Evolutionary conservation across 179 eudicot genomes (phyloP), one percentile per base, ranked within the genome.

Genomic region (Nepenthes alata): DNA sequence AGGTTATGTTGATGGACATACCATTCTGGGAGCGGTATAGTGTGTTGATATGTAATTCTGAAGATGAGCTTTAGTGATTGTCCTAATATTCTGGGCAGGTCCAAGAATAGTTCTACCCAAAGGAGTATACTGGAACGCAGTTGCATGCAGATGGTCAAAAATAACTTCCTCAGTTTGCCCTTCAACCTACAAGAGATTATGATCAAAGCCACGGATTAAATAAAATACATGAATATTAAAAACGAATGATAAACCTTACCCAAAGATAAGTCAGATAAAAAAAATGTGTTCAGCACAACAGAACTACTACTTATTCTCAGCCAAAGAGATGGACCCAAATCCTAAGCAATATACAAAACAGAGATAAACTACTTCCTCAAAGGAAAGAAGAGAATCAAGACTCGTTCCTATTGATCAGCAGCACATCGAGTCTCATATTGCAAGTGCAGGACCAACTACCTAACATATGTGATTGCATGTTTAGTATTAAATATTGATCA

Each of bases 111-210:
- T 75, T 65, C 80, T 67, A 16, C 80, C 83, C 52, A 79, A 55
- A 11, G 80, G 78, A 38, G 83, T 70, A 61, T 79, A 70, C 47
- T 79, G 80, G 61, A 75, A 76, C 14, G 83, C 83, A 37, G 83
- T 79, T 10, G 83, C 83, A 56, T 79, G 83, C 73, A 79, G 67
- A 62, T 79, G 83, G 65, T 79, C 83, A 34, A 79, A 79, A 47
- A 79, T 73, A 35, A 79, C 80, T 73, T 79, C 83, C 69, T 79
- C 78, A 2, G 74, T 70, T 71, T 73, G 75, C 25, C 71, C 72
- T 68, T 75, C 80, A 70, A 79, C 83, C 83, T 79, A 49, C 15
- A 51, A 59, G 53, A 53, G 59, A 55, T 38, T 14, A 52, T 13
- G 3, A 12, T 3, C 10, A 35, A 11, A 38, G 37, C 47, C 4